Conservation (phyloP, 2,329 filamentous ascomycete species). For the Fusarium albidum region DNA sequence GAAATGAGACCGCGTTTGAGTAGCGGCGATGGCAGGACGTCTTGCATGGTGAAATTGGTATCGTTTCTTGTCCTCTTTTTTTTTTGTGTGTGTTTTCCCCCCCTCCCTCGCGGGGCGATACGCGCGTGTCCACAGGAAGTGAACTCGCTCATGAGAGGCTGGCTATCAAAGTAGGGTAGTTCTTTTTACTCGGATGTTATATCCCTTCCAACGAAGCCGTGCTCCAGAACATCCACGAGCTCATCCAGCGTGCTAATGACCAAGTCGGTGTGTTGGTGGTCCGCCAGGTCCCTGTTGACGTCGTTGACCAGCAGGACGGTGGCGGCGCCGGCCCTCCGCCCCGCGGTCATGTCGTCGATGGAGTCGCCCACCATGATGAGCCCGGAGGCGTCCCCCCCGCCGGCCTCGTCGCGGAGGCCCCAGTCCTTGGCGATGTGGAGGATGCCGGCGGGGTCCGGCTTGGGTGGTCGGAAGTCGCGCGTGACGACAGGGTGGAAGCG, state of each 20-base stretch:
- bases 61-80: neutral
- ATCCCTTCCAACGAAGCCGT: slow-evolving; percentile 70
- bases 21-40: slow-evolving; percentile 2
- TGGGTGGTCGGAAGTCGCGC: slow-evolving; percentile 81
- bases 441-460: slow-evolving; percentile 88
- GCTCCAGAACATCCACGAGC: slow-evolving; percentile 76
- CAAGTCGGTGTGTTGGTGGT: slow-evolving; percentile 80
- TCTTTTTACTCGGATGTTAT: slow-evolving; percentile 22
- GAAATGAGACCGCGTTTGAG: slow-evolving; percentile 33
- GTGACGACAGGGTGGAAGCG: slow-evolving; percentile 84
- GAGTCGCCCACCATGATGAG: slow-evolving; percentile 79
- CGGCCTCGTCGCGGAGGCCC: slow-evolving; percentile 59
- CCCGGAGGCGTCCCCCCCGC: slow-evolving; percentile 52
- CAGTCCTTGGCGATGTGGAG: slow-evolving; percentile 83
- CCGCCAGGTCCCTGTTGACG: slow-evolving; percentile 74
- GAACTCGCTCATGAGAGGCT: neutral
- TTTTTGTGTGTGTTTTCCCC: no score
- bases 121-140: neutral
- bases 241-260: slow-evolving; percentile 78
- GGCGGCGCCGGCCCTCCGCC: slow-evolving; percentile 81
- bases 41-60: slow-evolving; percentile 5
- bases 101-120: neutral
- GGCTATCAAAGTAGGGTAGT: neutral
- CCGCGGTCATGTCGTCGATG: slow-evolving; percentile 92
- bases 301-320: slow-evolving; percentile 90